Conservation (phyloP, 2,329 filamentous ascomycete species). For the Aureobasidium sp. region DNA sequence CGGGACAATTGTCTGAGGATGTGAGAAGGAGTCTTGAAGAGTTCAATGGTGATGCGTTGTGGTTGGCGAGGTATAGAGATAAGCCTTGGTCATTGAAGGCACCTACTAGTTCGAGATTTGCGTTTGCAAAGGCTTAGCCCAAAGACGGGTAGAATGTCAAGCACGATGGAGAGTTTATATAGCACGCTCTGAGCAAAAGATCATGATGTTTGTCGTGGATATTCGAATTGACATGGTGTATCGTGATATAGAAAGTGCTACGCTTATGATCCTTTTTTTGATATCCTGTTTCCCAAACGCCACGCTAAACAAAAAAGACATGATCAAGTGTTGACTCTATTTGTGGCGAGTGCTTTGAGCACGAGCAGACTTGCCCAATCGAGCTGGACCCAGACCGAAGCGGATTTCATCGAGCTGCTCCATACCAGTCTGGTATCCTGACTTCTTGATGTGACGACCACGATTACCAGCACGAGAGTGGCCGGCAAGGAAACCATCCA, state of each 20-base stretch:
- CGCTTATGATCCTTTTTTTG: background rate
- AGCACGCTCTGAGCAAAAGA: too few species aligned
- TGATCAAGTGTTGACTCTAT: background rate
- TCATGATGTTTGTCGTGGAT: too few species aligned
- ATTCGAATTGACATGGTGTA: background rate
- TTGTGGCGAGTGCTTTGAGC: background rate
- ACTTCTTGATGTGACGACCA: constrained; percentile 60
- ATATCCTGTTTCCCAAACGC: background rate
- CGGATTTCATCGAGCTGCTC: constrained; percentile 89
- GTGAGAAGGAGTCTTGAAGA: constrained; percentile 53
- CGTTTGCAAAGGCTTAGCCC: background rate
- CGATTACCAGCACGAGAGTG: constrained; percentile 62
- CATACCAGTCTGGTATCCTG: constrained; percentile 71
- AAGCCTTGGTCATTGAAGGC: background rate
- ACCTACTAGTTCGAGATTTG: background rate
- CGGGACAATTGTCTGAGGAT: constrained; percentile 33
- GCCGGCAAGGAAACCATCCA: constrained; percentile 84
- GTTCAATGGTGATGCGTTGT: constrained; percentile 69
- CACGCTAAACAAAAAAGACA: background rate
- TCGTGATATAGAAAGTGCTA: constrained; percentile 2
- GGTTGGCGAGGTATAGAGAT: constrained; percentile 43
- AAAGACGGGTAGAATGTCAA: too few species aligned
- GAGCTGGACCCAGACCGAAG: constrained; percentile 68
- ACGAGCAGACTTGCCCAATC: constrained; percentile 36
- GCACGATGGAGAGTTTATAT: too few species aligned